Base-by-base conservation (phyloP, 306 rosid genomes). In the Cucumis cinereus region DNA sequence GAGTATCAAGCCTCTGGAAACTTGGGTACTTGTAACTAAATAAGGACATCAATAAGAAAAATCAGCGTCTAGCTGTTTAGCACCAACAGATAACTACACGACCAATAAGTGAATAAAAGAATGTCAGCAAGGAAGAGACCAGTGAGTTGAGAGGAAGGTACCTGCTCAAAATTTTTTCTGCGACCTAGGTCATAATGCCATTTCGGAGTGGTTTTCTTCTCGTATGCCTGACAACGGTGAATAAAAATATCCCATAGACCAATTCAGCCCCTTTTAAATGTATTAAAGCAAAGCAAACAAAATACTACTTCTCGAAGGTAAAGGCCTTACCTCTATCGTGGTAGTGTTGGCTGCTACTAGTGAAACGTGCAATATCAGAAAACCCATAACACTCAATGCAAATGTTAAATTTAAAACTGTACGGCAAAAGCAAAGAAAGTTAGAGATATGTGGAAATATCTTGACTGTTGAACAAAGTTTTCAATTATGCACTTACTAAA, bases 161-260 rank as follows among this genome's bases (percentile, higher is more conserved):
- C 97, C 93, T 87, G 97, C 71, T 83, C 87, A 55, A 82, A 89
- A 79, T 89, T 91, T 74, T 81, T 84, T 86, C 76, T 83, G 75
- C 84, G 86, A 52, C 97, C 96, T 54, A 91, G 88, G 82, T 89
- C 90, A 79, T 78, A 87, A 52, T 73, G 86, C 96, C 96, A 89
- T 50, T 71, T 86, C 8, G 83, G 75, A 69, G 71, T 79, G 43
- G 79, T 76, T 75, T 74, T 89, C 86, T 78, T 86, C 87, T 89
- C 92, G 71, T 79, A 89, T 66, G 90, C 93, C 92, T 91, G 87
- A 59, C 40, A 79, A 77, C 36, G 78, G 75, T 77, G 66, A 81
- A 80, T 23, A 12, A 70, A 70, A 23, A 61, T 49, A 77, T 54
- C 43, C 68, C 60, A 59, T 50, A 57, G 36, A 63, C 19, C 33